Evolutionary conservation across 2,329 filamentous ascomycete genomes (phyloP), one percentile per base, ranked within the genome.

Genomic region (Fusarium burgessii): DNA sequence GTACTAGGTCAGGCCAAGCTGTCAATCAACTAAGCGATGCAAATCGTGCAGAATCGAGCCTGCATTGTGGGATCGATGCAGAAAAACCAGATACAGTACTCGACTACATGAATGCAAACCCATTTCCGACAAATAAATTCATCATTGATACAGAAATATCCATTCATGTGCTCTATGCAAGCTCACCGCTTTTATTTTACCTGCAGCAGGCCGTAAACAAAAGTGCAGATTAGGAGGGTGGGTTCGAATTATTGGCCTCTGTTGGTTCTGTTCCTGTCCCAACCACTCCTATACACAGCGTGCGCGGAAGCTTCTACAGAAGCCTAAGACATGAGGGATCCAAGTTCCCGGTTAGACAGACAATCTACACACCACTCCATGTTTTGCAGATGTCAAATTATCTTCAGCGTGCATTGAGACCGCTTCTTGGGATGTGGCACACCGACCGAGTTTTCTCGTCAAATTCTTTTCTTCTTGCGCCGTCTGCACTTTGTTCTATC

Each of bases 331-430:
- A 29, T 18, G 7, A 1, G 25, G 20, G 36, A 47, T 20, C 62
- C 64, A 62, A 42, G 38, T 47, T 36, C 32, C 38, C 29, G 64
- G 64, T 56, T 51, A 27, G 32, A 29, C 11, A 27, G 32, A 29
- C 11, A 35, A 12, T 17, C 29, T 47, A 23, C 43, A 50, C 62
- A 54, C 55, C 55, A 67, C 32, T 41, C 40, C 56, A 50, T 32
- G 7, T 23, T 43, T 23, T 62, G 64, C 62, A 67, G 66, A 62
- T 41, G 49, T 68, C 56, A 67, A 62, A 52, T 60, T 50, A 49
- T 66, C 56, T 41, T 62, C 45, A 32, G 20, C 42, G 38, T 18
- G 17, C 6, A 12, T n/a, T 7, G 40, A 56, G 43, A 67, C 64
- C 64, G 64, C 56, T 47, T 45, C 35, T 68, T 62, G 23, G 25